Conservation (phyloP, 176 grass and related monocot genomes). For the Neostapfia colusana region DNA sequence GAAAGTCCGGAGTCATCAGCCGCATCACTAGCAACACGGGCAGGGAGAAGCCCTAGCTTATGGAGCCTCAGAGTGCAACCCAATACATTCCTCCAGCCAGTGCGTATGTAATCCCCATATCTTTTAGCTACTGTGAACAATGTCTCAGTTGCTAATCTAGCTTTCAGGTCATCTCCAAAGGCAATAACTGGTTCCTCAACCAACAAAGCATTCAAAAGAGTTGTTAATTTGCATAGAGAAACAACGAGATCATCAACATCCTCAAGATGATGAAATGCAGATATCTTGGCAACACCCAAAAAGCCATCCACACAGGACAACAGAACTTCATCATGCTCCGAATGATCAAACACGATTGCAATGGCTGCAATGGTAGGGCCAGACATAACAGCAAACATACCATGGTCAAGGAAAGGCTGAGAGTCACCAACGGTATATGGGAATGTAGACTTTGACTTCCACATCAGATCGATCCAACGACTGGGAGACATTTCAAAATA, state of each 20-base stretch:
- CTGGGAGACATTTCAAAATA: constrained; percentile 96
- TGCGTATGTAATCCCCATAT: constrained; percentile 91
- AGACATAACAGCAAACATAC: constrained; percentile 98
- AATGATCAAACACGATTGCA: constrained; percentile 94
- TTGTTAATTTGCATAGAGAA: constrained; percentile 95
- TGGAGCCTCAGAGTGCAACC: constrained; percentile 98
- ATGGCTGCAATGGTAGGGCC: constrained; percentile 98
- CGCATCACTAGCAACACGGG: constrained; percentile 86
- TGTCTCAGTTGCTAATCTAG: constrained; percentile 91
- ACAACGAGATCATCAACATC: constrained; percentile 96
- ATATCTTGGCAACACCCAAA: constrained; percentile 90
- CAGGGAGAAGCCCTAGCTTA: constrained; percentile 92
- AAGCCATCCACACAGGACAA: constrained; percentile 84
- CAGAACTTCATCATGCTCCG: constrained; percentile 78
- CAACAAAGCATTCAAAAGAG: constrained; percentile 88
- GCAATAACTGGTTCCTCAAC: constrained; percentile 93
- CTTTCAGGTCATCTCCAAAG: constrained; percentile 96
- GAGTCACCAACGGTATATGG: constrained; percentile 80
- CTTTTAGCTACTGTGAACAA: constrained; percentile 86
- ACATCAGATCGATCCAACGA: constrained; percentile 94
- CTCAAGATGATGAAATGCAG: constrained; percentile 95
- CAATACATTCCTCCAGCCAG: constrained; percentile 93
- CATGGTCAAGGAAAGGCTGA: constrained; percentile 78
- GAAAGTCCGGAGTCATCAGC: constrained; percentile 78
- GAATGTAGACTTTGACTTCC: constrained; percentile 76